Conservation (phyloP, 2,329 filamentous ascomycete species). For the Teratosphaeria epicoccoides region DNA sequence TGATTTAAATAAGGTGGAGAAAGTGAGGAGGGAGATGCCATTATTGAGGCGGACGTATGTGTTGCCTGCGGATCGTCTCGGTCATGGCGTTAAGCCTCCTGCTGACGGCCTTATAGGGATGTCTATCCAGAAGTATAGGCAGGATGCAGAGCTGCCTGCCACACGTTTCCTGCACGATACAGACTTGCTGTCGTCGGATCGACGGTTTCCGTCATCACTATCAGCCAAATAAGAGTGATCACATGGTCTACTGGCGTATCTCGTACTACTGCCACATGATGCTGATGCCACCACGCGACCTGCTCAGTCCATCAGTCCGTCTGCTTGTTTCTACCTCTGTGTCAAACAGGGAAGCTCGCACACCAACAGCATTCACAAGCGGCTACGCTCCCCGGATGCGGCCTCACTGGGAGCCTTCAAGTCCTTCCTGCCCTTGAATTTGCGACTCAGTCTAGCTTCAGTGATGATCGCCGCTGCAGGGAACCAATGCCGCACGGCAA, state of each 20-base stretch:
- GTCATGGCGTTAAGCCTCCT: constrained; percentile 2
- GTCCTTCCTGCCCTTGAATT: constrained; percentile 10
- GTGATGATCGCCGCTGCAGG: constrained; percentile 42
- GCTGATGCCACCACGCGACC: too few species aligned
- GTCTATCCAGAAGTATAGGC: constrained; percentile 21
- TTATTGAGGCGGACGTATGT: constrained; percentile 28
- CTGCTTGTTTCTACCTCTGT: too few species aligned
- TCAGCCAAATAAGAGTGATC: too few species aligned
- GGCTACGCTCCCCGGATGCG: constrained; percentile 4
- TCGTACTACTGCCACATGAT: too few species aligned
- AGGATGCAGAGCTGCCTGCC: too few species aligned
- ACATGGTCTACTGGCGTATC: too few species aligned
- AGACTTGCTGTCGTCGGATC: too few species aligned
- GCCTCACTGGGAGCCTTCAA: constrained; percentile 6
- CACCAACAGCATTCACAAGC: neutral
- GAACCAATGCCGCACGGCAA: constrained; percentile 38
- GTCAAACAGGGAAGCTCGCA: too few species aligned
- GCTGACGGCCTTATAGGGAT: constrained; percentile 16
- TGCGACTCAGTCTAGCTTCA: constrained; percentile 32
- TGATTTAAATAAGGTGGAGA: constrained; percentile 28
- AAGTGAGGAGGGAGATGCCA: constrained; percentile 28
- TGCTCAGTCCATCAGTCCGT: too few species aligned
- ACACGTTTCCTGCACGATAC: too few species aligned
- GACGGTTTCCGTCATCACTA: too few species aligned
- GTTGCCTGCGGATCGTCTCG: neutral